Conservation (phyloP, 306 rosid species). For the Cicer yamashitae region DNA sequence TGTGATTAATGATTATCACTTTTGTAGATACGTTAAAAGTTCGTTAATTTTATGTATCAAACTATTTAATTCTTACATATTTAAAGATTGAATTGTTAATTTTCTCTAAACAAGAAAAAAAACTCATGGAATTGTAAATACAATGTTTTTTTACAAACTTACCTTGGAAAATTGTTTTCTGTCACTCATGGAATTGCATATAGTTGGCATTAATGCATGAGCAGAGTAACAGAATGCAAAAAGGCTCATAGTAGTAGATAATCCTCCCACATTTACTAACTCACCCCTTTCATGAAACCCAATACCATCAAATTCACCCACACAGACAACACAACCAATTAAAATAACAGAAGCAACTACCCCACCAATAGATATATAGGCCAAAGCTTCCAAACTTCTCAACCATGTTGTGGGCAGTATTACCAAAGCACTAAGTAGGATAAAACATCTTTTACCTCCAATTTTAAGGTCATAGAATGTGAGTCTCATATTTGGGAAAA, state of each 20-base stretch:
- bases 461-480: conserved; percentile 33
- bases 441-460: conserved; percentile 55
- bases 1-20: too few relatives aligned
- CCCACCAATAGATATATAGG: conserved; percentile 73
- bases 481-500: conserved; percentile 55
- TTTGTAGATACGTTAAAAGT: too few relatives aligned
- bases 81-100: too few relatives aligned
- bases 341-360: conserved; percentile 63
- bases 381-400: conserved; percentile 56
- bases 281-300: conserved; percentile 55
- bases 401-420: conserved; percentile 82
- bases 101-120: too few relatives aligned
- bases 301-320: conserved; percentile 60
- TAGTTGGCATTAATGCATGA: conserved; percentile 73
- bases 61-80: too few relatives aligned
- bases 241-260: conserved; percentile 62
- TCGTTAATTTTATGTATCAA: too few relatives aligned
- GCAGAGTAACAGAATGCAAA: conserved; percentile 64
- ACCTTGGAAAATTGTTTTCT: conserved; percentile 69
- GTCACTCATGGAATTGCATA: conserved; percentile 65
- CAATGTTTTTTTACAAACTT: background rate
- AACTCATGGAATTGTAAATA: too few relatives aligned
- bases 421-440: conserved; percentile 53
- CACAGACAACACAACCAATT: conserved; percentile 59
- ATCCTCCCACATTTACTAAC: conserved; percentile 44